These are phyloP conservation scores for Xylaria flabelliformis DNA, from an alignment of 495 filamentous ascomycete species.

Conservation along the genomic window DNA sequence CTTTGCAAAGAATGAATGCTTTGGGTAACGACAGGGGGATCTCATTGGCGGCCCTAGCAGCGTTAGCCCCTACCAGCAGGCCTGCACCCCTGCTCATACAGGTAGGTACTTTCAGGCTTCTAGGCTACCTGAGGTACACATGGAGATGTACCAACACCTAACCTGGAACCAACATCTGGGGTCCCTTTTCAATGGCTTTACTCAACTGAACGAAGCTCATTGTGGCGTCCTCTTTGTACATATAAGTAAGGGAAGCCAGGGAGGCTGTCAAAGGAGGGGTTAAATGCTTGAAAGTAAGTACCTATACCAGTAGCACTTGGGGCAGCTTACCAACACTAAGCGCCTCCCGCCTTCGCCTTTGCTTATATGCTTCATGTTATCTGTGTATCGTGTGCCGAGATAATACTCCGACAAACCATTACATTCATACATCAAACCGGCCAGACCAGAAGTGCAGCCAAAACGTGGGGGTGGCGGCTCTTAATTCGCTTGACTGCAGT, in stretches of 20 bases:
- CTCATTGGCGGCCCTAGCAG: constrained; percentile 32
- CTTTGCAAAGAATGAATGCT: constrained; percentile 30
- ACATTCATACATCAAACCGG: not conserved
- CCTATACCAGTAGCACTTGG: not conserved
- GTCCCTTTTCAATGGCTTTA: not conserved
- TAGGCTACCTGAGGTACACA: not conserved
- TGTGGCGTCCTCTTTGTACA: not conserved
- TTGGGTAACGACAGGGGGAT: constrained; percentile 25
- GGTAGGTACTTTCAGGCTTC: not conserved
- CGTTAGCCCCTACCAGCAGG: constrained; percentile 17
- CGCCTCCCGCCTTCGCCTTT: not conserved
- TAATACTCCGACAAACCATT: not conserved
- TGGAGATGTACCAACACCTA: not conserved
- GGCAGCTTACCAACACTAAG: constrained; percentile 10
- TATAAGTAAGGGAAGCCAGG: not conserved
- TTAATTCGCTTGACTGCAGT: constrained; percentile 15
- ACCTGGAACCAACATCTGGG: not conserved
- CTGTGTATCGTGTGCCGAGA: constrained; percentile 5
- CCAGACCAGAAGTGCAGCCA: not conserved
- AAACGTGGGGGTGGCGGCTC: constrained; percentile 20
- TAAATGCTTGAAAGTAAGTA: not conserved
- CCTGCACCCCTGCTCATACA: constrained; percentile 1
- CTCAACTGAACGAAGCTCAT: not conserved
- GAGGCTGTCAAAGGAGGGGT: not conserved
- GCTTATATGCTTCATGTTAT: not conserved